phyloP scores from a whole-genome alignment of 139 green algal species.

The Coccomyxa sp. region DNA sequence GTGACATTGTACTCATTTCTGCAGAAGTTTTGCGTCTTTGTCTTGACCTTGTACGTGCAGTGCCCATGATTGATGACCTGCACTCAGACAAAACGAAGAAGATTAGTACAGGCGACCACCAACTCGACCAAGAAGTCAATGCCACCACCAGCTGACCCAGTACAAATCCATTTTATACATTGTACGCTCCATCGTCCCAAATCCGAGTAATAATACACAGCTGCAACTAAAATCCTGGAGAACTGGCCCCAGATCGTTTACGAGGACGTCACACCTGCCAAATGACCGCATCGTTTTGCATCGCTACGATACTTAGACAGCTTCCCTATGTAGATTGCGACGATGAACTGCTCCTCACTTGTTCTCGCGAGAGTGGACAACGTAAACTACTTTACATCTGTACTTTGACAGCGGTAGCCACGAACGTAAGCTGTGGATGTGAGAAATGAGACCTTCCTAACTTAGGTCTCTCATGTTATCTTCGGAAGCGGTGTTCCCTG shows the following conservation, averaged over 20 bases:
- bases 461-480: too few species aligned
- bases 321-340: too few species aligned
- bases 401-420: too few species aligned
- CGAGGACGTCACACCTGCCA: slow-evolving; percentile 56
- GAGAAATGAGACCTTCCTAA: too few species aligned
- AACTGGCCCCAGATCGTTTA: too few species aligned
- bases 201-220: too few species aligned
- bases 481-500: too few species aligned
- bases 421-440: too few species aligned
- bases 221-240: too few species aligned
- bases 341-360: too few species aligned
- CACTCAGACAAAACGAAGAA: slow-evolving; percentile 18
- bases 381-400: too few species aligned
- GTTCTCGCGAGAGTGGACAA: too few species aligned
- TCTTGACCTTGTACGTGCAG: slow-evolving; percentile 93
- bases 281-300: slow-evolving; percentile 87
- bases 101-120: not conserved
- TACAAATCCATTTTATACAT: not conserved
- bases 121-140: not conserved
- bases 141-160: not conserved
- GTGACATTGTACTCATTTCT: slow-evolving; percentile 98
- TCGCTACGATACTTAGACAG: slow-evolving; percentile 7
- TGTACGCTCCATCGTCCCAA: not conserved
- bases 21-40: slow-evolving; percentile 93
- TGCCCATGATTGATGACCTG: slow-evolving; percentile 95